Conservation (phyloP, 192 early-diverging fungal genomes). For the Phlyctochytrium arcticum region DNA sequence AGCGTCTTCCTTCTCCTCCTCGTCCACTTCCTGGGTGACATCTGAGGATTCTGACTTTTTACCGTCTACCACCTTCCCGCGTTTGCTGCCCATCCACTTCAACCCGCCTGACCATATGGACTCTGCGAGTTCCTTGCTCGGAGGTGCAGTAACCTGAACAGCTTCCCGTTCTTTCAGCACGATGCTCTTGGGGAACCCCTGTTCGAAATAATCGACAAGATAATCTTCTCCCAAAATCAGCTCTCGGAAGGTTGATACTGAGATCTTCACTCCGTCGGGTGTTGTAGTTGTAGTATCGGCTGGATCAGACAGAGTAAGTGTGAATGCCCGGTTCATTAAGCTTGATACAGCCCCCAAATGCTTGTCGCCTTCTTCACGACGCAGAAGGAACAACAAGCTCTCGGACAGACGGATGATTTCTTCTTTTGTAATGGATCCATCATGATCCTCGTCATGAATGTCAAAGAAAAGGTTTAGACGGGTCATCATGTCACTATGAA, state of each 20-base stretch:
- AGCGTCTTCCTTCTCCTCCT: constrained; percentile 12
- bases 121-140: constrained; percentile 41
- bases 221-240: constrained; percentile 81
- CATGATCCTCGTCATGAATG: constrained; percentile 67
- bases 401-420: constrained; percentile 84
- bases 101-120: constrained; percentile 34
- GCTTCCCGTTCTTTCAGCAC: constrained; percentile 51
- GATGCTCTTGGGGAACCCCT: constrained; percentile 58
- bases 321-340: constrained; percentile 62
- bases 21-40: constrained; percentile 13
- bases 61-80: not conserved
- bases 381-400: constrained; percentile 75
- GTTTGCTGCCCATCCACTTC: constrained; percentile 25
- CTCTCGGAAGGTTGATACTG: constrained; percentile 65
- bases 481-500: constrained; percentile 73
- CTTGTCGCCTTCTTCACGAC: constrained; percentile 49
- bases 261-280: constrained; percentile 24
- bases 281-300: constrained; percentile 23
- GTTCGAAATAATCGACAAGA: constrained; percentile 80
- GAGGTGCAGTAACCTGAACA: constrained; percentile 26
- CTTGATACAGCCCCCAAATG: constrained; percentile 57
- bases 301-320: constrained; percentile 27
- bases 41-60: not conserved
- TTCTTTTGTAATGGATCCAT: constrained; percentile 63
- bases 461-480: constrained; percentile 79